Conservation (phyloP, 2,329 filamentous ascomycete genomes). For the Didymosphaeria variabile region DNA sequence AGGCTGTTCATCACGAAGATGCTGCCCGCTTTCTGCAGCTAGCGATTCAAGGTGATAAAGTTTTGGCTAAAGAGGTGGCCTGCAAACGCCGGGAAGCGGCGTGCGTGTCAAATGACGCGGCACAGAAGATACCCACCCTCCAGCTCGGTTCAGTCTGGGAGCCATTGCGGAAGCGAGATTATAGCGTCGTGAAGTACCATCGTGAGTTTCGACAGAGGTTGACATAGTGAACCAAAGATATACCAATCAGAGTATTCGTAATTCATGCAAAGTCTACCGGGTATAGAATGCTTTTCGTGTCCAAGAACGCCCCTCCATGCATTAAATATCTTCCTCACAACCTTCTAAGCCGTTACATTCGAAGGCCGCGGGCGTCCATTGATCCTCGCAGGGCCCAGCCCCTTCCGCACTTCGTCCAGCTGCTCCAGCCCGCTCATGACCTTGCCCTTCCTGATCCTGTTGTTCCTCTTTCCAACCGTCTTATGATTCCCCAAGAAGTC, state of each 20-base stretch:
- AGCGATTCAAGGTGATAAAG: background rate
- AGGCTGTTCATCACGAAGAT: too few relatives aligned
- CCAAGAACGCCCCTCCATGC: conserved; percentile 9
- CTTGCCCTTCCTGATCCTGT: conserved; percentile 78
- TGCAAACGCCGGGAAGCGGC: background rate
- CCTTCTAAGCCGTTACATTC: conserved; percentile 22
- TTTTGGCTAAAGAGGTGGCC: background rate
- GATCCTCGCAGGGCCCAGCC: conserved; percentile 79
- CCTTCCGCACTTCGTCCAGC: conserved; percentile 86
- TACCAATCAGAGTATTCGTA: conserved; percentile 2
- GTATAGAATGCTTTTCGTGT: conserved; percentile 16
- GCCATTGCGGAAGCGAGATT: background rate
- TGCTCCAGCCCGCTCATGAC: conserved; percentile 85
- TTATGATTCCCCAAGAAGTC: conserved; percentile 84
- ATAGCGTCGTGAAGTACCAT: background rate
- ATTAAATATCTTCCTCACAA: background rate
- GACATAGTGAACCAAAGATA: background rate
- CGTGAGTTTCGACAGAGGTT: background rate
- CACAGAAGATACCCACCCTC: background rate
- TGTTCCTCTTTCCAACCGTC: conserved; percentile 75
- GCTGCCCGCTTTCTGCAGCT: too few relatives aligned
- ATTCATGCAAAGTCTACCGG: conserved; percentile 10
- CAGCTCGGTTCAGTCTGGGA: background rate
- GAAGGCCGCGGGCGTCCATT: conserved; percentile 28
- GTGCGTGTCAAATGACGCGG: background rate